phyloP scores from a whole-genome alignment of 2,329 filamentous ascomycete genomes.

The Dothistroma pini region DNA sequence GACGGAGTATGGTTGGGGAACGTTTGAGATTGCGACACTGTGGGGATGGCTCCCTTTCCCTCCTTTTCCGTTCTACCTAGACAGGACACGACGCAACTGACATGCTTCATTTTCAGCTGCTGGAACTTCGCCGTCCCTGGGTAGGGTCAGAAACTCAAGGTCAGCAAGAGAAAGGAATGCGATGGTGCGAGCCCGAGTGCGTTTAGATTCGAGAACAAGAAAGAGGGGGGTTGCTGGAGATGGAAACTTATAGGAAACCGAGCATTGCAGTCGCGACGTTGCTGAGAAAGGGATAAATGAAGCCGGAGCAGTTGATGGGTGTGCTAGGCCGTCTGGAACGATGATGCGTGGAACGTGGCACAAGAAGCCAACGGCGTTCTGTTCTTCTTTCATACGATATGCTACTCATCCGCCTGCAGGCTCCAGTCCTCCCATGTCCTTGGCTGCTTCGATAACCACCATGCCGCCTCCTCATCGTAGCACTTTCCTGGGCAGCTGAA shows the following conservation, averaged over 20 bases:
- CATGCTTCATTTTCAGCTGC: not conserved
- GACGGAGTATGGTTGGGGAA: constrained; percentile 26
- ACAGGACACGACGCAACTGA: not conserved
- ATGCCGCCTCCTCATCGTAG: not conserved
- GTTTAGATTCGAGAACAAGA: constrained; percentile 28
- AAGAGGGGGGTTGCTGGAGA: constrained; percentile 19
- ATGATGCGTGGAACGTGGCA: no score
- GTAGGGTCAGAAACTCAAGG: constrained; percentile 17
- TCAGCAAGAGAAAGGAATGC: constrained; percentile 25
- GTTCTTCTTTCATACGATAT: no score
- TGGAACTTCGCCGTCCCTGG: constrained; percentile 23
- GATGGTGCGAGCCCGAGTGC: constrained; percentile 24
- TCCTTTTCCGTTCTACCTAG: no score
- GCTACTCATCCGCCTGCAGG: not conserved
- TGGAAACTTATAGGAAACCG: constrained; percentile 22
- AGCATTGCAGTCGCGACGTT: constrained; percentile 21
- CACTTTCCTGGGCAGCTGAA: not conserved
- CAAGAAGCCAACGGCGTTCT: no score
- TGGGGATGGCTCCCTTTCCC: no score
- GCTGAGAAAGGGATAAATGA: constrained; percentile 26
- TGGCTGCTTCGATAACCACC: not conserved
- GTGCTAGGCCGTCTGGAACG: no score
- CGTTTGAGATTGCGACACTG: constrained; percentile 25
- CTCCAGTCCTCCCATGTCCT: not conserved
- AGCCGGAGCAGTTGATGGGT: constrained; percentile 20